A percentile compares a stretch with the other conserved stretches of the same genome.
These are phyloP conservation scores for Cercis canadensis DNA, from an alignment of 306 rosid genomes.

Conservation along the genomic window DNA sequence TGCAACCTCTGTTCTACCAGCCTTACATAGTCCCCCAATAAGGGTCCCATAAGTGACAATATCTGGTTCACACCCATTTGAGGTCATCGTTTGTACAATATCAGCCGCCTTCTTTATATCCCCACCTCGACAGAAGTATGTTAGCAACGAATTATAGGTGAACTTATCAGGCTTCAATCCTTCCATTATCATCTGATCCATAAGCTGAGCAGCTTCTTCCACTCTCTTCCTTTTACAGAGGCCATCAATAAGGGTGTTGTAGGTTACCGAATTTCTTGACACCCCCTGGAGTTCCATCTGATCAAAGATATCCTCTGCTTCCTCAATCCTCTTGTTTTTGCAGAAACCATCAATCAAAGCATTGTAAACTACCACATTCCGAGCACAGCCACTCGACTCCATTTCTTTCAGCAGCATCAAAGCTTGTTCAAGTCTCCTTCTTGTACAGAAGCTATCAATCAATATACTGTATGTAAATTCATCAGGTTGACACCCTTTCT, in stretches of 20 bases:
- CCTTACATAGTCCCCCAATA: constrained; percentile 79
- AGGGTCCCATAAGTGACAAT: constrained; percentile 85
- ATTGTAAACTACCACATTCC: constrained; percentile 77
- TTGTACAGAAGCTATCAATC: constrained; percentile 71
- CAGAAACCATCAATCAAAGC: constrained; percentile 87
- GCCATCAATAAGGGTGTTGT: constrained; percentile 85
- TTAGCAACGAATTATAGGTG: constrained; percentile 87
- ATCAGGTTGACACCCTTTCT: constrained; percentile 72
- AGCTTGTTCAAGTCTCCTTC: constrained; percentile 67
- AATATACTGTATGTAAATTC: constrained; percentile 84
- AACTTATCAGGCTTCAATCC: constrained; percentile 86
- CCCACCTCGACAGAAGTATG: constrained; percentile 71
- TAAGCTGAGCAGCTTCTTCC: constrained; percentile 86
- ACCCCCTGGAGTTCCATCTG: constrained; percentile 92
- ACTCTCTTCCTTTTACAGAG: constrained; percentile 77
- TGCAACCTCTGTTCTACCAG: constrained; percentile 85
- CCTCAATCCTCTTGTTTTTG: constrained; percentile 73
- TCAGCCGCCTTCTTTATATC: constrained; percentile 87
- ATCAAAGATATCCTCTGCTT: constrained; percentile 91
- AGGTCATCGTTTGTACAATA: constrained; percentile 81
- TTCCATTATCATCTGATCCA: constrained; percentile 99
- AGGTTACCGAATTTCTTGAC: constrained; percentile 80
- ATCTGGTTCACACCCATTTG: constrained; percentile 85
- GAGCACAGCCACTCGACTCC: constrained; percentile 79
- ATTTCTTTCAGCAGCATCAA: constrained; percentile 71